These are phyloP conservation scores for Kernera saxatilis DNA, from an alignment of 345 rosid species.

Conservation along the genomic window DNA sequence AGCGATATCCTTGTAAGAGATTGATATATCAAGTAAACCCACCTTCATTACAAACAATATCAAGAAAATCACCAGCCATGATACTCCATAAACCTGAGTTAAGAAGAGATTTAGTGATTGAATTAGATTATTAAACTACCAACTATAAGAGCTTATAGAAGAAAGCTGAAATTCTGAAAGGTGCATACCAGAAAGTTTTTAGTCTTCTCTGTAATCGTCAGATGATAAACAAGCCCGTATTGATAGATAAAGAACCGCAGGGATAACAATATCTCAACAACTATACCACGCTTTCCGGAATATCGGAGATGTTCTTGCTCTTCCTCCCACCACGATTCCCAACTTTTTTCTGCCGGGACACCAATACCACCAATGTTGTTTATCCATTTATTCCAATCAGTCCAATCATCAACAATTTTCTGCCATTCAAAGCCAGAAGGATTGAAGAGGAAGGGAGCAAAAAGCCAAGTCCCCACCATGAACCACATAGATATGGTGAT, in stretches of 20 bases:
- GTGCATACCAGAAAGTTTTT: constrained; percentile 63
- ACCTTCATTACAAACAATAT: constrained; percentile 98
- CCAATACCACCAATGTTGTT: constrained; percentile 93
- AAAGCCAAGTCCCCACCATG: constrained; percentile 99
- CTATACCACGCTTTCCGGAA: constrained; percentile 92
- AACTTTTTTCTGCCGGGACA: constrained; percentile 93
- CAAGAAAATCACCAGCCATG: constrained; percentile 92
- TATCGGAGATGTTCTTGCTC: constrained; percentile 89
- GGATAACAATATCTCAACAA: constrained; percentile 82
- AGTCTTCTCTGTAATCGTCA: constrained; percentile 45
- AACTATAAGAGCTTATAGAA: not conserved
- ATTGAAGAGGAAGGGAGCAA: constrained; percentile 96
- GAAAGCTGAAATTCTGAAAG: not conserved
- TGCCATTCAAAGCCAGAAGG: constrained; percentile 99
- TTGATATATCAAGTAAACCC: constrained; percentile 13
- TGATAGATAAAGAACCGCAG: constrained; percentile 89
- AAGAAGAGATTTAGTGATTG: not conserved
- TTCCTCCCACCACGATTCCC: constrained; percentile 99
- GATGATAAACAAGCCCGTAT: constrained; percentile 93
- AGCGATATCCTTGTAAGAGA: not conserved
- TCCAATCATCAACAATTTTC: constrained; percentile 99
- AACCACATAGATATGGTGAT: constrained; percentile 98
- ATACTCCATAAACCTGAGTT: constrained; percentile 77
- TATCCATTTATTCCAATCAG: constrained; percentile 99
- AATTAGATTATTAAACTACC: not conserved